A percentile compares a stretch with the other conserved stretches of the same genome.
These are phyloP conservation scores for Populus hybrid DNA, from an alignment of 441 rosid species.

Conservation along the genomic window DNA sequence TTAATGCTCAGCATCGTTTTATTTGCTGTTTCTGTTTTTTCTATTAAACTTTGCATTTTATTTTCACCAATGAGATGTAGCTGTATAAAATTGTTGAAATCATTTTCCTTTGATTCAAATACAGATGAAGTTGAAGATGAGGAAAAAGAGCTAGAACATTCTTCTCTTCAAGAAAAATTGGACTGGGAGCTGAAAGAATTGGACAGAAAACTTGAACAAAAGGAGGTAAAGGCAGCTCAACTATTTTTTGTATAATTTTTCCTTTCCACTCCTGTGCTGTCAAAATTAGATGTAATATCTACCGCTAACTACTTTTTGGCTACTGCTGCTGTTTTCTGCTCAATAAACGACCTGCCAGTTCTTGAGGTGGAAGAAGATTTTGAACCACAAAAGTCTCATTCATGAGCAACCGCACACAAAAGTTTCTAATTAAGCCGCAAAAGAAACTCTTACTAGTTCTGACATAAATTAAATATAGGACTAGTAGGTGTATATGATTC, in stretches of 20 bases:
- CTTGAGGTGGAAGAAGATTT: background rate
- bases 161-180: constrained; percentile 81
- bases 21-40: background rate
- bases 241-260: background rate
- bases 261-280: background rate
- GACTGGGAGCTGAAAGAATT: constrained; percentile 88
- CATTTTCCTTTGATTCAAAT: constrained; percentile 2
- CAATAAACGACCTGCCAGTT: background rate
- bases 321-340: background rate
- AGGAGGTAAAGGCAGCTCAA: constrained; percentile 53
- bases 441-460: background rate
- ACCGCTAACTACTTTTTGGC: background rate
- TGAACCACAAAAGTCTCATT: background rate
- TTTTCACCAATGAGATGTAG: background rate
- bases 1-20: background rate
- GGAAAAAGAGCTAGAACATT: constrained; percentile 84
- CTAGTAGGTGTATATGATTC: background rate
- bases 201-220: constrained; percentile 83
- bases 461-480: background rate
- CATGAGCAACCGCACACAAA: background rate
- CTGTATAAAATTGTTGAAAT: background rate
- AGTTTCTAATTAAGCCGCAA: background rate
- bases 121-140: constrained; percentile 68
- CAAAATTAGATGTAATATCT: background rate
- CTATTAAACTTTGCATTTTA: background rate